phyloP scores from a whole-genome alignment of 2,329 filamentous ascomycete genomes.

The Ascosphaera acerosa region DNA sequence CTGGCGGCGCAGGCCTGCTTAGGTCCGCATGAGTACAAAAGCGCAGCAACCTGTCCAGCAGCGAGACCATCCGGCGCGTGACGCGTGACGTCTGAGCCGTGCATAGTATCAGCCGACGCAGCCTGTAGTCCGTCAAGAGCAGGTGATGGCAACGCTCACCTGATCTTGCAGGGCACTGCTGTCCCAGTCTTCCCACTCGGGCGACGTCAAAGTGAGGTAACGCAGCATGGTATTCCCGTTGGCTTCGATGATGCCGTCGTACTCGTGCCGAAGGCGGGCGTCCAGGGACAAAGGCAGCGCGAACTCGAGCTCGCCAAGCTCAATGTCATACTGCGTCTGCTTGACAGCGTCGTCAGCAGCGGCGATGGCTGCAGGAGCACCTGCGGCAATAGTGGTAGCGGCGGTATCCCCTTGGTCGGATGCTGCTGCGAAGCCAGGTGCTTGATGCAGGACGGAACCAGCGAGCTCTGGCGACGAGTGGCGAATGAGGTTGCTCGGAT shows the following conservation, averaged over 20 bases:
- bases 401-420: too few relatives aligned
- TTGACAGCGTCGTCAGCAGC: conserved; percentile 7
- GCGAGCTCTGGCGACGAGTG: not conserved
- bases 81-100: not conserved
- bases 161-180: conserved; percentile 6
- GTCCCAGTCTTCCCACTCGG: not conserved
- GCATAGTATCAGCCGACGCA: conserved; percentile 8
- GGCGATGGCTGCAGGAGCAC: not conserved
- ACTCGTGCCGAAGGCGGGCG: conserved; percentile 19
- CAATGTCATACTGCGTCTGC: conserved; percentile 11
- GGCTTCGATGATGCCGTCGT: conserved; percentile 12
- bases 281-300: conserved; percentile 20
- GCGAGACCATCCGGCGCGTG: conserved; percentile 9
- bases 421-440: not conserved
- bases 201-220: conserved; percentile 7
- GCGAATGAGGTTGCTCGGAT: not conserved
- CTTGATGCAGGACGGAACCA: too few relatives aligned
- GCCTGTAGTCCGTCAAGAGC: conserved; percentile 8
- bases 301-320: conserved; percentile 17
- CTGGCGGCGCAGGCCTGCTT: conserved; percentile 15
- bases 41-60: conserved; percentile 17
- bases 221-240: conserved; percentile 11
- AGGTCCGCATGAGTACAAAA: conserved; percentile 21
- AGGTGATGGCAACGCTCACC: conserved; percentile 7
- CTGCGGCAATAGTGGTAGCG: not conserved